phyloP scores from a whole-genome alignment of 352 stramenopile species.

The Peronospora belbahrii region DNA sequence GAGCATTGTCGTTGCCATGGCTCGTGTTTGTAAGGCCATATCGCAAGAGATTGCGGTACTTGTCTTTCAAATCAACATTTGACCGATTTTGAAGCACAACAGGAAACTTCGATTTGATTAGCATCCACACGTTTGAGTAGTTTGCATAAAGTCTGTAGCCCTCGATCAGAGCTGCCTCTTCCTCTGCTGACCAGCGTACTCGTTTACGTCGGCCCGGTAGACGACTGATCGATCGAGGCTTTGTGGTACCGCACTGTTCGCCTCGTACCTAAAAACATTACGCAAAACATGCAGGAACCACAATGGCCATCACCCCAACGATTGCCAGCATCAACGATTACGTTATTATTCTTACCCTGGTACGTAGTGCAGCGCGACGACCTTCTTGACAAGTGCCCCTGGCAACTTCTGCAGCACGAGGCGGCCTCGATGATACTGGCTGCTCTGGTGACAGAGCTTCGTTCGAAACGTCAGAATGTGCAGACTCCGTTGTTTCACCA shows the following conservation, averaged over 20 bases:
- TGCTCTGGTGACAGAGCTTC: slow-evolving; percentile 1
- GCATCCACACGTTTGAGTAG: slow-evolving; percentile 52
- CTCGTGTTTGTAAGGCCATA: slow-evolving; percentile 25
- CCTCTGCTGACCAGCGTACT: slow-evolving; percentile 44
- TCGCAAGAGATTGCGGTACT: slow-evolving; percentile 68
- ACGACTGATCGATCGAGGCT: background rate
- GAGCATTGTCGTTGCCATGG: slow-evolving; percentile 4
- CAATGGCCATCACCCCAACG: background rate
- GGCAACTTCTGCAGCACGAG: slow-evolving; percentile 8
- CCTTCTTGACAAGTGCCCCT: slow-evolving; percentile 9
- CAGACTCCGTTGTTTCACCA: slow-evolving; percentile 7
- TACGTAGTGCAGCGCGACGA: slow-evolving; percentile 2
- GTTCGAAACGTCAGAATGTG: slow-evolving; percentile 15
- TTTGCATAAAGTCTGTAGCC: slow-evolving; percentile 45
- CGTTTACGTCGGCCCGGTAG: slow-evolving; percentile 6
- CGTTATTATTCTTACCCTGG: slow-evolving; percentile 3
- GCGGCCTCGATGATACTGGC: slow-evolving; percentile 7
- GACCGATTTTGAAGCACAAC: slow-evolving; percentile 39
- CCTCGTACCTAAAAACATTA: slow-evolving; percentile 2
- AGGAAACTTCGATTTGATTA: slow-evolving; percentile 55
- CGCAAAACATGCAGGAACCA: background rate
- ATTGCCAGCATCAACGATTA: background rate
- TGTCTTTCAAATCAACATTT: slow-evolving; percentile 81
- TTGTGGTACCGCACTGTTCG: slow-evolving; percentile 3
- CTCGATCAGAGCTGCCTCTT: slow-evolving; percentile 51